Evolutionary conservation across 1,284 basidiomycete genomes (phyloP), one percentile per base, ranked within the genome.

Genomic region (Leccinum pachyderme): DNA sequence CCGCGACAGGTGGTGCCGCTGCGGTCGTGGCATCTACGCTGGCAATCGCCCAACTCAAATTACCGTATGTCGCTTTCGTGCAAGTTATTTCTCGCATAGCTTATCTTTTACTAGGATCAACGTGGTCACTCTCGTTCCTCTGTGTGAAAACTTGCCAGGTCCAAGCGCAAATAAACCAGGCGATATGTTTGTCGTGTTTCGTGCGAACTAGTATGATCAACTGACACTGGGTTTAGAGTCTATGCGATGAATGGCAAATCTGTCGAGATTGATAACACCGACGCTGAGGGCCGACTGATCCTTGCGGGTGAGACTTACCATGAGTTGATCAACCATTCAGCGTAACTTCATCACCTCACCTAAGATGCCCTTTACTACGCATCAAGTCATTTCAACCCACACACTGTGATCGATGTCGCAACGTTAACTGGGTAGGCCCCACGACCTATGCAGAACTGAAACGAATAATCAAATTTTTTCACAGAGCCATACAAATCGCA

Each of bases 161-260:
- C 89, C 91, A 0, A 84, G 83, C 56, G 93, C 93, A 7, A 95
- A 83, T 55, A 95, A 95, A 73, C 93, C 93, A 0, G 93, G 92
- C 43, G 89, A 92, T 62, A 79, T 91, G 87, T 90, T 56, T 48
- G 81, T 69, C 24, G 28, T 45, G 9, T 48, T 49, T 48, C 12
- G 41, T 52, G 45, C 55, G 15, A 3, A 28, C 31, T 25, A 49
- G 2, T 7, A 18, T 48, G 29, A 13, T 32, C 8, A 7, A 32
- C 44, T 51, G 44, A 45, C 31, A 31, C 29, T 47, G 27, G 44
- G 7, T 50, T 7, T 64, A 91, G 92, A 52, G 70, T 95, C 58
- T 88, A 91, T 61, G 89, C 91, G 6, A 92, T 92, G 85, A 94
- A 93, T 67, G 92, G 93, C 41, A 92, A 93, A 71, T 86, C 87